Percentiles rank a stretch among this genome's conserved stretches.
Evolutionary conservation across 768 basidiomycete species (phyloP).

Genomic region (Auricularia cornea): DNA sequence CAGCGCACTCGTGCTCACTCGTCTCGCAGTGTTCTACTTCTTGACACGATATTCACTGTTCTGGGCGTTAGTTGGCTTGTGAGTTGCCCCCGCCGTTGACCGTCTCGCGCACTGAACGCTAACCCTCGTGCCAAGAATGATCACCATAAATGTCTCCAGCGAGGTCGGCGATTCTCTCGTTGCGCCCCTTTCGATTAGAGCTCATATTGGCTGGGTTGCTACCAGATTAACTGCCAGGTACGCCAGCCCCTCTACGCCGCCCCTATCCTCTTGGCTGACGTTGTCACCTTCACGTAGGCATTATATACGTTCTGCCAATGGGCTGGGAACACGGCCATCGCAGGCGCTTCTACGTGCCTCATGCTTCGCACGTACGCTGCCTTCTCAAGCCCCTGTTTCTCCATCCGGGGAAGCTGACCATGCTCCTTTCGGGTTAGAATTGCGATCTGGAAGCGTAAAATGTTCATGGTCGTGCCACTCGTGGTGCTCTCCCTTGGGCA

Average conservation of each 20-base stretch:
- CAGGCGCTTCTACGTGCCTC: conserved; percentile 56
- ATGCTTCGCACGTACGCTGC: conserved; percentile 62
- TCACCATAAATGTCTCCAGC: conserved; percentile 45
- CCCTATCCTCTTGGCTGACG: too few species aligned
- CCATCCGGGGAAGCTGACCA: background rate
- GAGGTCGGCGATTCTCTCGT: conserved; percentile 25
- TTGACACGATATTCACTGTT: conserved; percentile 65
- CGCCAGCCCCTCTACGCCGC: conserved; percentile 1
- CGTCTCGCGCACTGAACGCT: background rate
- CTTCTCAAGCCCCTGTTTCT: background rate
- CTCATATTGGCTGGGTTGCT: background rate
- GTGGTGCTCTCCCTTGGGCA: conserved; percentile 1
- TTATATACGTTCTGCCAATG: conserved; percentile 55
- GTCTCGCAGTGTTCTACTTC: conserved; percentile 50
- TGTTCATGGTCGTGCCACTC: conserved; percentile 3
- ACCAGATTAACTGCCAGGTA: conserved; percentile 52
- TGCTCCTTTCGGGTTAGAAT: background rate
- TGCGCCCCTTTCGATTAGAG: background rate
- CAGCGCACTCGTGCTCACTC: background rate
- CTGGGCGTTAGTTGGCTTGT: conserved; percentile 58
- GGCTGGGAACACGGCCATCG: conserved; percentile 57
- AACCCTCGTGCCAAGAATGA: conserved; percentile 34
- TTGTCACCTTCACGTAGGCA: too few species aligned
- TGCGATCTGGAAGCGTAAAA: conserved; percentile 5
- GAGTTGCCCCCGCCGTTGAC: conserved; percentile 16